phyloP scores from a whole-genome alignment of 352 stramenopile species.

The Phytophthora vignae region DNA sequence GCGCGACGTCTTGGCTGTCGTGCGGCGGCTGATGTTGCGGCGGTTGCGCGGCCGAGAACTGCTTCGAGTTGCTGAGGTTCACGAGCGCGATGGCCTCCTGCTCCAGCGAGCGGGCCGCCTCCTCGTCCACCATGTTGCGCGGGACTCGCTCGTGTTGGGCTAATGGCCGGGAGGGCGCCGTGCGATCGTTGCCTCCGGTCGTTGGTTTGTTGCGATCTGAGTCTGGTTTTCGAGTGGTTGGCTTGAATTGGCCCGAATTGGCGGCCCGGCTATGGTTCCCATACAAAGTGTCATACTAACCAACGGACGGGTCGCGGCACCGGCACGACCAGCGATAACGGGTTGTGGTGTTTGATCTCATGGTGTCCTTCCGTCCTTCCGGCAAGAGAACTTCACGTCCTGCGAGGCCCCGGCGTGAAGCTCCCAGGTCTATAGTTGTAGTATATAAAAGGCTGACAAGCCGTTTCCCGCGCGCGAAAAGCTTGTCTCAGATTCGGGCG shows the following conservation, averaged over 20 bases:
- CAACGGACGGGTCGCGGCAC: neutral
- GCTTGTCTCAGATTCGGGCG: too few species aligned
- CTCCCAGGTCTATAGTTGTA: too few species aligned
- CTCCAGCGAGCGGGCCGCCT: constrained; percentile 56
- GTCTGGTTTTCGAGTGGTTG: constrained; percentile 36
- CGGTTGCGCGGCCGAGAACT: constrained; percentile 21
- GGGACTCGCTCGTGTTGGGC: constrained; percentile 16
- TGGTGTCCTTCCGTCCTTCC: neutral
- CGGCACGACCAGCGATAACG: constrained; percentile 2
- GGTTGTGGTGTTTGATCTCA: neutral
- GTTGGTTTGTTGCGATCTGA: constrained; percentile 33
- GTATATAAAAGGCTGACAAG: too few species aligned
- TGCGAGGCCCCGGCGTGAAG: too few species aligned
- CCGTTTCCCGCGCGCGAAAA: too few species aligned
- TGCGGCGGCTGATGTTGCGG: neutral
- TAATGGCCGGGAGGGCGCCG: constrained; percentile 26
- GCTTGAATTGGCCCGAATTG: neutral
- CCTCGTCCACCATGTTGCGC: constrained; percentile 59
- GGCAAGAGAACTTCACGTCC: too few species aligned
- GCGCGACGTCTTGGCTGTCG: constrained; percentile 20
- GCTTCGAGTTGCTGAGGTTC: constrained; percentile 57
- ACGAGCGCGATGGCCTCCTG: constrained; percentile 78
- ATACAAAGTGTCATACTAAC: neutral
- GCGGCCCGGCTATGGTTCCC: constrained; percentile 8
- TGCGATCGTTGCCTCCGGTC: constrained; percentile 25